These are phyloP conservation scores for Nicotiana otophora DNA, from an alignment of 257 asterid species.

Conservation along the genomic window DNA sequence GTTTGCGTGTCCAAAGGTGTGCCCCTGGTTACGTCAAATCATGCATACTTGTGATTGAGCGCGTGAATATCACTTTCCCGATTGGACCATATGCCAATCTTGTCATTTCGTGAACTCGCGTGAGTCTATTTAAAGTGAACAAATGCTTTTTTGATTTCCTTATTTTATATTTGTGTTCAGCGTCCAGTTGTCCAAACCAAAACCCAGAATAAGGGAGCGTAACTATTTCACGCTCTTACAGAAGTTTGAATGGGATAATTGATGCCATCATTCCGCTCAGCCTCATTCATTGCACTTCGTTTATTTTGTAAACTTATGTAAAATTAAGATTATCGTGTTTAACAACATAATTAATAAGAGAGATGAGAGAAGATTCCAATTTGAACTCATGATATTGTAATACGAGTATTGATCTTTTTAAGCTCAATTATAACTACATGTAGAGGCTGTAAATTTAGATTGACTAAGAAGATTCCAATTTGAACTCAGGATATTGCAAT, in stretches of 20 bases:
- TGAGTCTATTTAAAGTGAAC: neutral
- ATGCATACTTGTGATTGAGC: neutral
- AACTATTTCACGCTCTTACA: neutral
- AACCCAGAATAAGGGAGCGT: neutral
- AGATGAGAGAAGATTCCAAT: neutral
- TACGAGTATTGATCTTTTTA: neutral
- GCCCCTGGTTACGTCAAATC: slow-evolving; percentile 12
- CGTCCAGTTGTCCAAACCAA: neutral
- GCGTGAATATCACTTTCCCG: slow-evolving; percentile 19
- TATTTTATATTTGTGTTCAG: neutral
- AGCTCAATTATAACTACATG: too few relatives aligned
- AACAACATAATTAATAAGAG: neutral
- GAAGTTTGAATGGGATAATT: neutral
- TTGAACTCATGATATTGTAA: neutral
- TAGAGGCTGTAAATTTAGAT: neutral
- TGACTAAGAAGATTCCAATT: too few relatives aligned
- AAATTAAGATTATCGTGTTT: neutral
- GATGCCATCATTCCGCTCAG: neutral
- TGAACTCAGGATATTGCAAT: too few relatives aligned
- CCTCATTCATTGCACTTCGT: neutral
- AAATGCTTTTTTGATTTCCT: neutral
- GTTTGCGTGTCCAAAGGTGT: slow-evolving; percentile 13
- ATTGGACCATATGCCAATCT: neutral
- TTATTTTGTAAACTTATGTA: neutral
- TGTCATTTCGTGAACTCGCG: neutral